A percentile compares a stretch with the other conserved stretches of the same genome.
Conservation (phyloP, 108 stramenopile species). For the Epithemia pelagica region DNA sequence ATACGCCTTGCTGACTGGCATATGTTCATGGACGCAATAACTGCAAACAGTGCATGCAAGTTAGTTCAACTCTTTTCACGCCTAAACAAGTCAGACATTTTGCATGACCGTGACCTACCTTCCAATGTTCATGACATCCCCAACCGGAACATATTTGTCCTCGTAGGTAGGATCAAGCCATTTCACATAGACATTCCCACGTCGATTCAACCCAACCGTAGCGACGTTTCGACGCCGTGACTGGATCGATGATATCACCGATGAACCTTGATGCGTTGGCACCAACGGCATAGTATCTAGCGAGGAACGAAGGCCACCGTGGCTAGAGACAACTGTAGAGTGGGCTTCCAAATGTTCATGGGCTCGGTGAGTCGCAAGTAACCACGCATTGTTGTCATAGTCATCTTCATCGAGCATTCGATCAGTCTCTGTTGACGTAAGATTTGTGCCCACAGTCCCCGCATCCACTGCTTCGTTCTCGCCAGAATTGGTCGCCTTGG, state of each 20-base stretch:
- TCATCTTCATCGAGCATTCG: constrained; percentile 11
- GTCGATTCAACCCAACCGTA: constrained; percentile 11
- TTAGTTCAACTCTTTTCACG: too few relatives aligned
- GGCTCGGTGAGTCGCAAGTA: constrained; percentile 3
- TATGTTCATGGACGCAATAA: constrained; percentile 25
- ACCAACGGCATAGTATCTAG: not conserved
- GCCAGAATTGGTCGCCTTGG: not conserved
- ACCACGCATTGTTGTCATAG: constrained; percentile 12
- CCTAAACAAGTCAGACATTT: too few relatives aligned
- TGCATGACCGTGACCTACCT: constrained; percentile 11
- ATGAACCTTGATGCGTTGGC: not conserved
- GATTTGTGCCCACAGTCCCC: not conserved
- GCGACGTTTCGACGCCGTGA: constrained; percentile 13
- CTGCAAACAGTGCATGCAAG: too few relatives aligned
- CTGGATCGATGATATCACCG: not conserved
- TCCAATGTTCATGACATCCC: constrained; percentile 39
- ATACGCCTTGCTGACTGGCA: constrained; percentile 38
- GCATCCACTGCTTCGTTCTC: not conserved
- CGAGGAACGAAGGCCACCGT: not conserved
- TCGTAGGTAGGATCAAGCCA: constrained; percentile 29
- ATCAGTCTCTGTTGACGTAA: not conserved
- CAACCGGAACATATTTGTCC: constrained; percentile 23
- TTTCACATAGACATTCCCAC: constrained; percentile 18
- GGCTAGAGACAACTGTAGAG: not conserved
- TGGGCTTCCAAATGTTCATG: not conserved